Evolutionary conservation across 176 grass and related monocot species (phyloP).

Genomic region (Carex kokanica): DNA sequence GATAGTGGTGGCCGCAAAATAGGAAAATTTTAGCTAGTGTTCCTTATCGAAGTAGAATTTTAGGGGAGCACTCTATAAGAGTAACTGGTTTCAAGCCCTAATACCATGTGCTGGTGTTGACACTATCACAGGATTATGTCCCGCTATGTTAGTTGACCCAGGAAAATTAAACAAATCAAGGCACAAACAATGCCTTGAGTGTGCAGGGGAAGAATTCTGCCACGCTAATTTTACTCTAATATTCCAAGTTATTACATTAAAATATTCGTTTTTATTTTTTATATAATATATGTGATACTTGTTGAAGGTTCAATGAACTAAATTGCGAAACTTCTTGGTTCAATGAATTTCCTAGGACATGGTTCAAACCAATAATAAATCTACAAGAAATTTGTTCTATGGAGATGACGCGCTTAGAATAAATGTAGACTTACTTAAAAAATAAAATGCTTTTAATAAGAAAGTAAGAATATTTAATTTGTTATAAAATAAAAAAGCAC

Average conservation of each 20-base stretch:
- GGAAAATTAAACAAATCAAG: not conserved
- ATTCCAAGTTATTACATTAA: not conserved
- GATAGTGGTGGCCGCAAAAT: not conserved
- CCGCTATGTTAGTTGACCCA: not conserved
- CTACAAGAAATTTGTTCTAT: not conserved
- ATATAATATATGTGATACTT: not conserved
- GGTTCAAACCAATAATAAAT: not conserved
- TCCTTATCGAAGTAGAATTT: not conserved
- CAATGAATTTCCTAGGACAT: not conserved
- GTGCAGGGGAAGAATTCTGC: not conserved
- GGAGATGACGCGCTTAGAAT: not conserved
- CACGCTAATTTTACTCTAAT: not conserved
- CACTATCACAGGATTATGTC: not conserved
- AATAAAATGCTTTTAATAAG: not conserved
- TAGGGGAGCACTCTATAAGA: not conserved
- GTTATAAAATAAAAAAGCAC: not conserved
- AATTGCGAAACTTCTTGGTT: not conserved
- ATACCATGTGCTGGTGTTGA: not conserved
- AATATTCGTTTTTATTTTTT: not conserved
- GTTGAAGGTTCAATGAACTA: not conserved
- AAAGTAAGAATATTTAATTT: not conserved
- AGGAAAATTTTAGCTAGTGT: not conserved
- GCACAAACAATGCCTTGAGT: not conserved
- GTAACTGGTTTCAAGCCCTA: not conserved
- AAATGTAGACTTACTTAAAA: not conserved